Base-by-base conservation (phyloP, 139 green algal genomes). In the Asterochloris sp. region DNA sequence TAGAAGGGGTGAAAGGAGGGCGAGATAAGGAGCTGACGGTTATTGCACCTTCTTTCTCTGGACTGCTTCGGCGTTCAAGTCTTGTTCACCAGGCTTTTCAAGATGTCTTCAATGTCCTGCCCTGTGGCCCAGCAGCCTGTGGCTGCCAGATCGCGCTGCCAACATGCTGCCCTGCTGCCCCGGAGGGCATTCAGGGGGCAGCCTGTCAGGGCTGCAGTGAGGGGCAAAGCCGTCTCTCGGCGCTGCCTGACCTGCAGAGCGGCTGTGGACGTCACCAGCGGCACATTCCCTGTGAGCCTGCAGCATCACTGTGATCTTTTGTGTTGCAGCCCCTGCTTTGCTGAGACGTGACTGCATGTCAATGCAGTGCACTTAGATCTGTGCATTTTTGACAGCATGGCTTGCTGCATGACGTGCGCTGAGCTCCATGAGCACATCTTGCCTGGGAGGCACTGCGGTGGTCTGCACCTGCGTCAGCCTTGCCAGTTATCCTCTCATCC, bases 101-200 rank as follows among this genome's bases (percentile, higher is more conserved):
- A 54, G 38, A 54, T 54, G 38, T 54, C 38, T 54, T 54, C 38
- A 2, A 54, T 54, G 38, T 54, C 38, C 6, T 54, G 38, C 38
- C 38, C 38, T 54, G 38, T 54, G 38, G 38, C 38, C 19, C 66
- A 71, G 66, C 66, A 71, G 66, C 66, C 21, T 71, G 66, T 26
- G 66, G 66, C 63, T 14, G 14, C 21, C 66, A 71, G 66, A 21
- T 71, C 66, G 17, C 66, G 17, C 66, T 21, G 66, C 2, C 66
- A 26, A 23, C 66, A 26, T 23, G 17, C 66, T 71, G 66, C 66
- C 19, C 66, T 54, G 76, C 61, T 80, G n/a, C 60, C 60, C 68
- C 76, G 76, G 16, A 69, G 28, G 54, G 76, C 76, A 16, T 80
- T 80, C 54, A 80, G 68, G 60, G 76, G 76, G 60, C 60, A 80